These are phyloP conservation scores for Grosmannia clavigera DNA, from an alignment of 2,329 filamentous ascomycete genomes.

Conservation along the genomic window DNA sequence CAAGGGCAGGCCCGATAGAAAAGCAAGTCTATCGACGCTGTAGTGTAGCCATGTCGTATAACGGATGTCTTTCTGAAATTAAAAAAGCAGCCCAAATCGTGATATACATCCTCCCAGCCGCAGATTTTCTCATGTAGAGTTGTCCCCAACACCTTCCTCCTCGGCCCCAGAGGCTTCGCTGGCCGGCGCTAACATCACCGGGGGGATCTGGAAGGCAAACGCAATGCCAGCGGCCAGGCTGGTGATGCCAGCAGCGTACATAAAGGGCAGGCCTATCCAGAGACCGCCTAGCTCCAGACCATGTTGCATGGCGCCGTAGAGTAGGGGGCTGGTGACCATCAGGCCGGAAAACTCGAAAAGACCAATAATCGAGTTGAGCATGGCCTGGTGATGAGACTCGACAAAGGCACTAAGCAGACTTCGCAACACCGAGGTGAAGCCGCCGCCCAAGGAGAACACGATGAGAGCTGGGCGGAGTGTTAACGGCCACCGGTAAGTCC, in stretches of 20 bases:
- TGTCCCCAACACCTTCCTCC: not conserved
- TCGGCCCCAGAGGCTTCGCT: not conserved
- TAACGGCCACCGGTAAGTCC: not conserved
- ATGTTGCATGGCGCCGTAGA: conserved; percentile 32
- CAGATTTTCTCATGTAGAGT: not conserved
- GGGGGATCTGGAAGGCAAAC: conserved; percentile 13
- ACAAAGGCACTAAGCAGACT: conserved; percentile 41
- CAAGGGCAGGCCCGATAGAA: too few relatives aligned
- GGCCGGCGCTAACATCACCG: not conserved
- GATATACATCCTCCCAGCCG: too few relatives aligned
- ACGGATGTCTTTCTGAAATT: too few relatives aligned
- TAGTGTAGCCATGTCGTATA: too few relatives aligned
- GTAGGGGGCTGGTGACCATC: conserved; percentile 31
- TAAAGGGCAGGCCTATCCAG: conserved; percentile 38
- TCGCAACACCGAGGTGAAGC: conserved; percentile 30
- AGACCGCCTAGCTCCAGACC: conserved; percentile 33
- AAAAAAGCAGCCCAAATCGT: too few relatives aligned
- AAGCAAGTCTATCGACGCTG: too few relatives aligned
- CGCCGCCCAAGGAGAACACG: conserved; percentile 31
- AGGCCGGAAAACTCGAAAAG: conserved; percentile 37
- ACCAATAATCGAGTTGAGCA: conserved; percentile 38
- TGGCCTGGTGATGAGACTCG: conserved; percentile 39
- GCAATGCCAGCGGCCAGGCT: conserved; percentile 18
- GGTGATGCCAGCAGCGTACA: conserved; percentile 24
- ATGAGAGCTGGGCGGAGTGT: conserved; percentile 23